phyloP scores from a whole-genome alignment of 768 basidiomycete species.

The Psilocybe subaeruginosa region DNA sequence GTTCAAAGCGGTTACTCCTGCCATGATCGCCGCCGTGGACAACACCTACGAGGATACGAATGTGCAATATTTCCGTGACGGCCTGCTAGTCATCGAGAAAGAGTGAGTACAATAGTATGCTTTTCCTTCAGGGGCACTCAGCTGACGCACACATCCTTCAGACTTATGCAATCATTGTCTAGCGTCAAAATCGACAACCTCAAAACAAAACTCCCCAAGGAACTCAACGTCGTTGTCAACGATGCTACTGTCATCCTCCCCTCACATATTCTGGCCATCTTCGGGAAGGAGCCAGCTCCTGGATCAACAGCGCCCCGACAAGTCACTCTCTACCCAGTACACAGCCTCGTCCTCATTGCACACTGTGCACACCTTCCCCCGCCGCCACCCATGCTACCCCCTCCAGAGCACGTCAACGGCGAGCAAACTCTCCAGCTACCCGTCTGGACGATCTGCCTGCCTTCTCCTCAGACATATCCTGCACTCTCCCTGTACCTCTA shows the following conservation, averaged over 20 bases:
- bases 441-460: conserved; percentile 63
- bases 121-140: background rate
- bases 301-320: conserved; percentile 20
- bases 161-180: conserved; percentile 40
- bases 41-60: conserved; percentile 50
- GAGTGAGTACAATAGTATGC: conserved; percentile 31
- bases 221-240: conserved; percentile 44
- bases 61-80: conserved; percentile 55
- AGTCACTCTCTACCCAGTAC: conserved; percentile 63
- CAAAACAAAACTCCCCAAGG: conserved; percentile 40
- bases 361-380: conserved; percentile 68
- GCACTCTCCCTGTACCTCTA: conserved; percentile 69
- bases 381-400: conserved; percentile 42
- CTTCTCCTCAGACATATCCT: conserved; percentile 63
- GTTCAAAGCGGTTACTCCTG: conserved; percentile 30
- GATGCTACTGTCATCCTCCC: conserved; percentile 38
- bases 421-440: conserved; percentile 52
- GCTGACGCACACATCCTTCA: conserved; percentile 23
- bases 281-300: conserved; percentile 23
- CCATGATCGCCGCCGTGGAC: conserved; percentile 35
- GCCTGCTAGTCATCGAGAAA: conserved; percentile 46
- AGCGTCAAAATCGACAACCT: conserved; percentile 35
- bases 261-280: conserved; percentile 58
- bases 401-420: conserved; percentile 23
- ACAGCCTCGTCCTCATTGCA: conserved; percentile 69